Evolutionary conservation across 1,284 basidiomycete species (phyloP), one percentile per base, ranked within the genome.

Genomic region (Cystobasidiaceae sp.): DNA sequence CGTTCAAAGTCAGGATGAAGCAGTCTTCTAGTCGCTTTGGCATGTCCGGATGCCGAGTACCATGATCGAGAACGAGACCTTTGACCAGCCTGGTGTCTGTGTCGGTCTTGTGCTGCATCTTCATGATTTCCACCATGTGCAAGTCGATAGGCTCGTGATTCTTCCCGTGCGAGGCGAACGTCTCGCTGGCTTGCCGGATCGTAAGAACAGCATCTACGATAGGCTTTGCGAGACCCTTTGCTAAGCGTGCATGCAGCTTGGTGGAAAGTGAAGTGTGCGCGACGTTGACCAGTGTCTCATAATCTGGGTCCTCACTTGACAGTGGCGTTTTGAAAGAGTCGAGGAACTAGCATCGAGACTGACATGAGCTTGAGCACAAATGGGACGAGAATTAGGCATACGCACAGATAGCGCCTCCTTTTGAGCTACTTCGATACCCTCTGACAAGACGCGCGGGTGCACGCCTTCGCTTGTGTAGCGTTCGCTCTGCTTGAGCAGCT

Each of bases 81-180:
- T 90, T 88, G 72, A 99, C 82, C 54, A 99, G 85, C 77, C 96
- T 89, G n/a, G 96, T 98, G 79, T 99, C 96, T 46, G 91, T 93
- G 67, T 96, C 93, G 57, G 89, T 93, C 75, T 93, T 88, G 81
- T 99, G 96, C 78, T 97, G 94, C 96, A 99, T 99, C 82, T 98
- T 98, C 94, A 98, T 98, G 73, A 98, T 87, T 79, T 99, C 96
- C 63, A 99, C 83, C 96, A 99, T 99, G 80, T 98, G 94, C 69
- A 99, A 80, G 80, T 99, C 96, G 75, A 99, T 96, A 50, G 93
- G 93, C 73, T 91, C 86, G 48, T 48, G 73, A 32, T 57, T 45
- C 41, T 55, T 48, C 15, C 39, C 54, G n/a, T 41, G 33, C 33
- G 51, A 55, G 21, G 43, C 34, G 30, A 45, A 50, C 46, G 41